phyloP scores from a whole-genome alignment of 148 eudicot species.

The Salicornia ramosissima region DNA sequence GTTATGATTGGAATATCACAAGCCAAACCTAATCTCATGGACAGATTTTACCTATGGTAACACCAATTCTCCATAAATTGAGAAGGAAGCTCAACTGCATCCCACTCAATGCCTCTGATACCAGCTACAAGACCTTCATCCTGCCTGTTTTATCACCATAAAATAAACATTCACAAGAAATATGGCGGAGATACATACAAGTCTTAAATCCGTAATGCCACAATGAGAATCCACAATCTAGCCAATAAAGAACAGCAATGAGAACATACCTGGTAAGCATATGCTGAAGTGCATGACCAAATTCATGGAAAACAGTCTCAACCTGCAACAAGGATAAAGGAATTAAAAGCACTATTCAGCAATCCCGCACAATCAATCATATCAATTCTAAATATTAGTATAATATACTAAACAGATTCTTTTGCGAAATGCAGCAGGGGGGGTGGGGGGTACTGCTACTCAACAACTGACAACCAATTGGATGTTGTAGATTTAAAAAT shows the following conservation, averaged over 20 bases:
- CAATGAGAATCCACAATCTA: background rate
- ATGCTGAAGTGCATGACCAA: conserved; percentile 99
- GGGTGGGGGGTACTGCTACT: no score
- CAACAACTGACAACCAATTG: no score
- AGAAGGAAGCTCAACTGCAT: conserved; percentile 98
- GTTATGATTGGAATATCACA: background rate
- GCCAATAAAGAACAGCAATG: background rate
- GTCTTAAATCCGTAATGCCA: background rate
- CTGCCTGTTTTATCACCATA: conserved; percentile 29
- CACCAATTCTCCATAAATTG: conserved; percentile 99
- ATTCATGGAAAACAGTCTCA: conserved; percentile 99
- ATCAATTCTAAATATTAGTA: background rate
- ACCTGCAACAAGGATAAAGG: conserved; percentile 41
- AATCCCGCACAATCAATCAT: background rate
- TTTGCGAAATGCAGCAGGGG: no score
- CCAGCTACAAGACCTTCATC: conserved; percentile 99
- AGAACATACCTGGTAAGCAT: conserved; percentile 60
- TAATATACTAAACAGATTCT: no score
- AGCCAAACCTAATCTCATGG: background rate
- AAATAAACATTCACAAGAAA: background rate
- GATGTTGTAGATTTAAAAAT: no score
- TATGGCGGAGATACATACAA: background rate
- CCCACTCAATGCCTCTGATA: conserved; percentile 96
- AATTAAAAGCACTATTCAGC: background rate
- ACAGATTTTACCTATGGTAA: conserved; percentile 68